Conservation (phyloP, 345 rosid genomes). For the Hirschfeldia incana region DNA sequence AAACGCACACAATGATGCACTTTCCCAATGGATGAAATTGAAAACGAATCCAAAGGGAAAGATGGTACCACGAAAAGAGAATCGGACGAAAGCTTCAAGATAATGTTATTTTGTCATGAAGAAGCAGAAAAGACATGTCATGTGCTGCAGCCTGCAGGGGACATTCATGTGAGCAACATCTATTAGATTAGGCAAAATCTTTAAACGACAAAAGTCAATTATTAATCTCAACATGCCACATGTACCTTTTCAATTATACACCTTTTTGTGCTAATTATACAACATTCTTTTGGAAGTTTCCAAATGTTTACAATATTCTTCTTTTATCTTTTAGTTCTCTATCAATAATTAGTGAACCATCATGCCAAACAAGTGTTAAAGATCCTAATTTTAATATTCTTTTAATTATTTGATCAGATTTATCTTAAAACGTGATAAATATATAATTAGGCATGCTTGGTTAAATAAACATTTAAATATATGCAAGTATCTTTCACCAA, state of each 20-base stretch:
- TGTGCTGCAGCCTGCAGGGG: constrained; percentile 14
- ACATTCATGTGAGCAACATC: constrained; percentile 37
- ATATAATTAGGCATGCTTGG: not conserved
- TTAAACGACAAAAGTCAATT: constrained; percentile 28
- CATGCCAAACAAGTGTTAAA: constrained; percentile 1
- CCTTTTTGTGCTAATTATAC: not conserved
- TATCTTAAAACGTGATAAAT: not conserved
- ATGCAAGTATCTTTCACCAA: not conserved
- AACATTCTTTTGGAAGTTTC: constrained; percentile 20
- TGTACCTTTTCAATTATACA: not conserved
- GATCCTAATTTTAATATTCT: not conserved
- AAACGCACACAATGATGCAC: constrained; percentile 38
- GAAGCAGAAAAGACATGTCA: constrained; percentile 8
- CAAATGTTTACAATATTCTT: constrained; percentile 11
- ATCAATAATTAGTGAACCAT: not conserved
- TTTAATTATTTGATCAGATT: not conserved
- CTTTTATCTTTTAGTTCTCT: not conserved
- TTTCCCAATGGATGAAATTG: constrained; percentile 18
- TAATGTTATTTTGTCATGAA: constrained; percentile 24
- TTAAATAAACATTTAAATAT: not conserved
- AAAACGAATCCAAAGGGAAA: constrained; percentile 31
- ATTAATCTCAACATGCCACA: constrained; percentile 12
- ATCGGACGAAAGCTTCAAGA: constrained; percentile 27
- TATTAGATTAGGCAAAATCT: constrained; percentile 24
- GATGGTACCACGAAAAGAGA: constrained; percentile 2